Evolutionary conservation across 139 green algal genomes (phyloP).

Genomic region (Coelastrella sp.): DNA sequence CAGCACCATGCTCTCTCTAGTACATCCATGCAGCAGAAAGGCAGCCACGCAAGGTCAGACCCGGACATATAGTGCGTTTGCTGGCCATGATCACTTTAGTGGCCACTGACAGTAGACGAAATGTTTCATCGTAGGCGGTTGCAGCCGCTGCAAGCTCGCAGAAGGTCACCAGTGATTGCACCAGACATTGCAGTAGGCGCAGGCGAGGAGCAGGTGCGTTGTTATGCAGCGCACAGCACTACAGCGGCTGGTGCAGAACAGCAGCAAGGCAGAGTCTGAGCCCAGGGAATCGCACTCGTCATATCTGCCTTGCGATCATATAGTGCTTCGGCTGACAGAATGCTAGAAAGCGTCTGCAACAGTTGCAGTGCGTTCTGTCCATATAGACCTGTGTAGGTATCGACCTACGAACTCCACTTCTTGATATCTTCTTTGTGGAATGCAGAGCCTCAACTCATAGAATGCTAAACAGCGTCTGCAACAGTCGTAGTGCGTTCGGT

Average conservation of each 20-base stretch:
- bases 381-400: no score
- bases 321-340: no score
- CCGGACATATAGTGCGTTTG: not conserved
- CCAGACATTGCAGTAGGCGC: conserved; percentile 65
- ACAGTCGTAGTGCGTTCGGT: no score
- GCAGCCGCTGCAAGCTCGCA: conserved; percentile 51
- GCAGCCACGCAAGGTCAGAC: conserved; percentile 28
- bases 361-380: no score
- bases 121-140: conserved; percentile 28
- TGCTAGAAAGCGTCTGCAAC: no score
- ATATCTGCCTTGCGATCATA: no score
- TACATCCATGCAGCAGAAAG: not conserved
- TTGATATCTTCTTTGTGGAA: no score
- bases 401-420: no score
- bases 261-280: no score
- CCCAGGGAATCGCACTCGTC: no score
- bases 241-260: not conserved
- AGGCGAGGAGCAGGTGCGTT: conserved; percentile 64
- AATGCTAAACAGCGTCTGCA: no score
- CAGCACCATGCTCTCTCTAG: not conserved
- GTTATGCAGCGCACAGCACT: not conserved
- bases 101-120: not conserved
- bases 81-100: not conserved
- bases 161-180: conserved; percentile 68
- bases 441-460: no score